Evolutionary conservation across 2,329 filamentous ascomycete genomes (phyloP).

Genomic region (Graphiopsis chlorocephala): DNA sequence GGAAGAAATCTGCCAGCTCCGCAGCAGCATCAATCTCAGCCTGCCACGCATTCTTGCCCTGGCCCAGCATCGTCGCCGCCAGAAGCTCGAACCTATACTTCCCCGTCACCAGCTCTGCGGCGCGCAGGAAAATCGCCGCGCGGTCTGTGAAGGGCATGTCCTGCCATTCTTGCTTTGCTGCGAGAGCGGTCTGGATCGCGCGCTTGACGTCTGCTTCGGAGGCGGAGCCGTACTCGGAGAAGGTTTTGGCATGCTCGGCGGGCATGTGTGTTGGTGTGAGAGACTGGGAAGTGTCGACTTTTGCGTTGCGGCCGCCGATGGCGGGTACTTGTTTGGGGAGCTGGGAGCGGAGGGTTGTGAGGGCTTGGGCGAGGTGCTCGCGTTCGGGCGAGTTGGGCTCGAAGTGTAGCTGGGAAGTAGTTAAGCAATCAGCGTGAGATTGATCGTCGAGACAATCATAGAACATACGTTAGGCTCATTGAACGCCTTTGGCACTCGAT

Average conservation of each 20-base stretch:
- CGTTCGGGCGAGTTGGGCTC: slow-evolving; percentile 78
- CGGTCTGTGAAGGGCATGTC: slow-evolving; percentile 83
- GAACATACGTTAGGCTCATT: slow-evolving; percentile 9
- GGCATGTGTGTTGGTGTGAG: slow-evolving; percentile 73
- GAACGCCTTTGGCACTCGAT: slow-evolving; percentile 12
- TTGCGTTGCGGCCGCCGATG: slow-evolving; percentile 69
- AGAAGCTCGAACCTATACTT: slow-evolving; percentile 98
- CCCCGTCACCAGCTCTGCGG: slow-evolving; percentile 80
- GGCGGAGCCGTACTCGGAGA: slow-evolving; percentile 84
- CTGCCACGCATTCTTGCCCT: slow-evolving; percentile 98
- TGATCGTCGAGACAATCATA: neutral
- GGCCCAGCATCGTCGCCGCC: slow-evolving; percentile 91
- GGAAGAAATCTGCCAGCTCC: slow-evolving; percentile 85
- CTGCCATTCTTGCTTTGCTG: slow-evolving; percentile 85
- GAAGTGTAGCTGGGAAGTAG: slow-evolving; percentile 71
- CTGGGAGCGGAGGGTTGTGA: slow-evolving; percentile 66
- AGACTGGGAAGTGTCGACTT: slow-evolving; percentile 57
- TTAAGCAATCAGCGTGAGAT: neutral
- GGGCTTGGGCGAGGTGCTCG: slow-evolving; percentile 70
- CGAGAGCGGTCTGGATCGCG: slow-evolving; percentile 80
- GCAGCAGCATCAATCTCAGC: slow-evolving; percentile 97
- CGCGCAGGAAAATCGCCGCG: slow-evolving; percentile 92
- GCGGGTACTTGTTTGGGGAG: slow-evolving; percentile 76
- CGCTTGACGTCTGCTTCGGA: slow-evolving; percentile 69
- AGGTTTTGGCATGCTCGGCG: slow-evolving; percentile 68